Evolutionary conservation across 768 basidiomycete species (phyloP).

Genomic region (Leccinum rimulosum): DNA sequence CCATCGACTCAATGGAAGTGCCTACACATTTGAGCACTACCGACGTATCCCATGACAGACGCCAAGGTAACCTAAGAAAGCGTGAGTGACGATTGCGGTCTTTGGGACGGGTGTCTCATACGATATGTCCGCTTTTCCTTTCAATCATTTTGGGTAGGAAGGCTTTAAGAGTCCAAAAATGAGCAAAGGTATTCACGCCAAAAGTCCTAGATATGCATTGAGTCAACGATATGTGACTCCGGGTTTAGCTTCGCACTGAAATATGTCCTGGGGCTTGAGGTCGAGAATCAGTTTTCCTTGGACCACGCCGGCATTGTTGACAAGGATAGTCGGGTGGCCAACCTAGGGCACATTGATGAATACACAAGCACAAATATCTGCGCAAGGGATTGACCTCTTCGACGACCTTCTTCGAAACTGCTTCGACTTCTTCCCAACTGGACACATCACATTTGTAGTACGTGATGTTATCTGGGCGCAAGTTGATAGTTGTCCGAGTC

Average conservation of each 20-base stretch:
- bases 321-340: constrained; percentile 82
- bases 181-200: constrained; percentile 80
- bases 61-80: constrained; percentile 66
- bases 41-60: constrained; percentile 70
- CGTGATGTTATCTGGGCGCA: constrained; percentile 61
- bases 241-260: constrained; percentile 74
- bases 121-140: constrained; percentile 79
- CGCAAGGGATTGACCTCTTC: constrained; percentile 58
- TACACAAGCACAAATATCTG: neutral
- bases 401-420: constrained; percentile 65
- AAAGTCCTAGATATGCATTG: constrained; percentile 61
- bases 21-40: constrained; percentile 75
- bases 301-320: constrained; percentile 95
- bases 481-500: constrained; percentile 1
- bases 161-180: constrained; percentile 91
- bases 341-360: constrained; percentile 45
- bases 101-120: constrained; percentile 35
- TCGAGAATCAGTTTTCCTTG: constrained; percentile 88
- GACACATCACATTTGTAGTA: constrained; percentile 94
- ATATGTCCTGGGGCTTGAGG: constrained; percentile 70
- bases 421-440: constrained; percentile 80
- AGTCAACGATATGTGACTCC: neutral
- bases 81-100: constrained; percentile 11
- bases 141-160: constrained; percentile 89
- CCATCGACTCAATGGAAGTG: constrained; percentile 10